Base-by-base conservation (phyloP, 306 rosid species). In the Vicia sativa region DNA sequence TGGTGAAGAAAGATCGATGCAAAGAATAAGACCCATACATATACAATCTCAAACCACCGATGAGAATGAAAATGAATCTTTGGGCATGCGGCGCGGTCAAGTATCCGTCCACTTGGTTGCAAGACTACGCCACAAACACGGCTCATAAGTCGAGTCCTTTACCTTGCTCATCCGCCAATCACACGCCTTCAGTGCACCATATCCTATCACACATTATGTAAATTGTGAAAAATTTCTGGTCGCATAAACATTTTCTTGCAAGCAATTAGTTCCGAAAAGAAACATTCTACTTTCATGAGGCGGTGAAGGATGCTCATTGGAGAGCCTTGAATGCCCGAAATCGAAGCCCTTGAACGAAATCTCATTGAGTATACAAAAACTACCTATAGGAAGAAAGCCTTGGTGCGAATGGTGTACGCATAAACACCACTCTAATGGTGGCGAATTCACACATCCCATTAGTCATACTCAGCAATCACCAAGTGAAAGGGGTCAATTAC, bases 401-500 rank as follows among this genome's bases (percentile, higher is more conserved):
- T 2, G 15, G 59, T 53, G 34, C 15, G 23, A 53, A 23, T 53
- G 59, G 35, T 53, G 13, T 49, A 49, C 28, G 56, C 28, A 18
- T 49, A 49, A 49, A 5, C 11, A 49, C 8, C 4, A 49, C 12
- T 49, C 56, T 0, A 28, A 49, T 49, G 56, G 53, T 16, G 15
- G 15, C 9, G 53, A n/a, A 14, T 46, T 46, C n/a, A n/a, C n/a
- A 46, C 15, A 14, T 10, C 53, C 6, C 56, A 0, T 18, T 50
- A 7, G 56, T 50, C 23, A 9, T 50, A 16, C 56, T 50, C 28
- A 13, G 56, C 0, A 50, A 50, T 19, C 56, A 49, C 12, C 59
- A 53, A 53, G 59, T 53, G 3, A 35, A 21, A 53, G 34, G 59
- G 14, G 6, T 53, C 34, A 53, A 53, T 7, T 53, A 53, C 59